phyloP scores from a whole-genome alignment of 805 yeast species.

The Scheffersomyces amazonensis region DNA sequence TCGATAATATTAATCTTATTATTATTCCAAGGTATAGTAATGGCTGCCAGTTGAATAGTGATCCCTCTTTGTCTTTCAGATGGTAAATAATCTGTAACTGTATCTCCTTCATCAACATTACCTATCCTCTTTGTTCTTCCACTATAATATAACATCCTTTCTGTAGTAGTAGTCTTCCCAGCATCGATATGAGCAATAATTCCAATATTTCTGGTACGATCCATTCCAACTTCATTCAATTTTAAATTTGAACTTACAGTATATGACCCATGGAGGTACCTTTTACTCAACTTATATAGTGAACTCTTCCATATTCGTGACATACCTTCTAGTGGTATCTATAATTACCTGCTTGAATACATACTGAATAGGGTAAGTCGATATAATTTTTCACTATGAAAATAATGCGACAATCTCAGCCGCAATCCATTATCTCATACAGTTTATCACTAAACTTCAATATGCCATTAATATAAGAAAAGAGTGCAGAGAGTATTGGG shows the following conservation, averaged over 20 bases:
- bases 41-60: slow-evolving; percentile 95
- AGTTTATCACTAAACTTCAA: no score
- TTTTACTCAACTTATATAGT: background rate
- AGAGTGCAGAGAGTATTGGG: no score
- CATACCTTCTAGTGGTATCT: no score
- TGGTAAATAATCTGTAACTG: slow-evolving; percentile 88
- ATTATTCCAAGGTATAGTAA: slow-evolving; percentile 80
- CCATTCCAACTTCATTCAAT: slow-evolving; percentile 26
- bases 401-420: no score
- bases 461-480: no score
- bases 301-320: background rate
- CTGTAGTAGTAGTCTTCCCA: slow-evolving; percentile 97
- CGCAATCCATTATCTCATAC: no score
- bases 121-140: slow-evolving; percentile 83
- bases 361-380: no score
- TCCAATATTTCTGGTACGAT: slow-evolving; percentile 77
- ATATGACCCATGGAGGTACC: background rate
- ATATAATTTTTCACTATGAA: no score
- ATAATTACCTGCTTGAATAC: no score
- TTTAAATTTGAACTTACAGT: slow-evolving; percentile 2
- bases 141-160: slow-evolving; percentile 86
- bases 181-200: slow-evolving; percentile 99
- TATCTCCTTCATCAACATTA: slow-evolving; percentile 94
- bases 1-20: slow-evolving; percentile 84
- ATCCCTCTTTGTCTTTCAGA: slow-evolving; percentile 92